These are phyloP conservation scores for Penicillium sp. DNA, from an alignment of 2,329 filamentous ascomycete species.

Conservation along the genomic window DNA sequence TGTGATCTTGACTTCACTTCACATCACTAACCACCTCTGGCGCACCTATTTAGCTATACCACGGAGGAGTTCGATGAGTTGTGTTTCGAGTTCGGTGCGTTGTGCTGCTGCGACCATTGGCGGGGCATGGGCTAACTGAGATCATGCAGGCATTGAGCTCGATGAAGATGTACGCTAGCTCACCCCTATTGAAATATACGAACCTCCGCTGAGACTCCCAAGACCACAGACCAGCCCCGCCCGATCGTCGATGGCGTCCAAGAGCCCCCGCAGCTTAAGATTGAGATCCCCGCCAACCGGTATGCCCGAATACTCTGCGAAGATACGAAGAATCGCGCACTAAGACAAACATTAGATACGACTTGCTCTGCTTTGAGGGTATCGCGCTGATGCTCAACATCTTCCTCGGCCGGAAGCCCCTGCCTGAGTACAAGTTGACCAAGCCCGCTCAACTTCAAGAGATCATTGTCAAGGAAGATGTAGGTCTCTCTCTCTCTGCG, in stretches of 20 bases:
- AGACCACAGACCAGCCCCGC: slow-evolving; percentile 70
- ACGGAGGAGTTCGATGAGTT: slow-evolving; percentile 94
- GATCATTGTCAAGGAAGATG: slow-evolving; percentile 72
- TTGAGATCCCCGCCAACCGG: slow-evolving; percentile 94
- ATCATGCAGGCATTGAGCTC: slow-evolving; percentile 69
- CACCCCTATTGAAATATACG: slow-evolving; percentile 19
- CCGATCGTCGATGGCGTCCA: slow-evolving; percentile 74
- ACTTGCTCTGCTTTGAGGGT: slow-evolving; percentile 96
- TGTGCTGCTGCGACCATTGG: slow-evolving; percentile 10
- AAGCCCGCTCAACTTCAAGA: slow-evolving; percentile 72
- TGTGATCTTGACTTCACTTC: not conserved
- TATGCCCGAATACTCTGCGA: slow-evolving; percentile 46
- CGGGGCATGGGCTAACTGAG: slow-evolving; percentile 33
- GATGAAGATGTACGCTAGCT: slow-evolving; percentile 69
- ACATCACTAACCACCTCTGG: slow-evolving; percentile 16
- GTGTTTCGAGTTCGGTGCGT: slow-evolving; percentile 89
- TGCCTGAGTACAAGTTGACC: slow-evolving; percentile 77
- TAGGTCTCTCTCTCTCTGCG: slow-evolving; percentile 30
- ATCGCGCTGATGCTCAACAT: slow-evolving; percentile 95
- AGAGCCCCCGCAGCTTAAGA: slow-evolving; percentile 90
- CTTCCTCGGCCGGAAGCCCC: slow-evolving; percentile 72
- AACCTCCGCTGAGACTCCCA: slow-evolving; percentile 24
- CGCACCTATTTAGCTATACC: slow-evolving; percentile 62
- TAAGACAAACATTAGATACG: slow-evolving; percentile 52
- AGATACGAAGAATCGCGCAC: slow-evolving; percentile 10